These are phyloP conservation scores for Cercospora berteroae DNA, from an alignment of 2,329 filamentous ascomycete species.

Conservation along the genomic window DNA sequence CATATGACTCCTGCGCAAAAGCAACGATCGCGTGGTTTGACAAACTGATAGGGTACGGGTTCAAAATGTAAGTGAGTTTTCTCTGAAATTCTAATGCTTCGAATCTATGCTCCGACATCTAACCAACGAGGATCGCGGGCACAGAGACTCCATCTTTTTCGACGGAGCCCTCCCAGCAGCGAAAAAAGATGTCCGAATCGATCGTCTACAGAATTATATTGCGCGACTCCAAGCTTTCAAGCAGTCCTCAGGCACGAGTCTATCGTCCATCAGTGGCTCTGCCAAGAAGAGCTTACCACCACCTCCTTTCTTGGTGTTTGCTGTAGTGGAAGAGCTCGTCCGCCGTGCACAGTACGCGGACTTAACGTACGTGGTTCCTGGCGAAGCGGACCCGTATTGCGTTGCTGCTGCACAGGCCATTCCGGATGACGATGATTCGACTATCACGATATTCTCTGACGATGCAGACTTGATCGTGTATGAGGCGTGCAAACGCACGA, in stretches of 20 bases:
- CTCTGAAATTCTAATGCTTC: background rate
- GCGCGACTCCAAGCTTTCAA: constrained; percentile 54
- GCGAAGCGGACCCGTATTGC: constrained; percentile 82
- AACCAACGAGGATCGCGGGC: background rate
- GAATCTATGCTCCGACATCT: background rate
- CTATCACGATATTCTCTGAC: constrained; percentile 65
- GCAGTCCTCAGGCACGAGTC: constrained; percentile 31
- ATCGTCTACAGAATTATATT: constrained; percentile 60
- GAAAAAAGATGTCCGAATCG: constrained; percentile 63
- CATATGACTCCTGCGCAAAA: constrained; percentile 61
- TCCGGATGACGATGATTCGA: constrained; percentile 26
- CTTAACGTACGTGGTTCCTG: constrained; percentile 63
- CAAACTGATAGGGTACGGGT: constrained; percentile 53
- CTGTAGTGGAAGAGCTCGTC: constrained; percentile 69
- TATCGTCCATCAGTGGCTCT: constrained; percentile 14
- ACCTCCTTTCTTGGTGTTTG: constrained; percentile 71
- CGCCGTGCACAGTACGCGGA: constrained; percentile 41
- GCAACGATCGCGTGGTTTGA: constrained; percentile 63
- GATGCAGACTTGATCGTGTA: constrained; percentile 84
- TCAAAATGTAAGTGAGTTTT: constrained; percentile 58
- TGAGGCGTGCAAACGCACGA: constrained; percentile 60
- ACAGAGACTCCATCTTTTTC: constrained; percentile 73
- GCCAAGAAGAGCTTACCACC: constrained; percentile 47
- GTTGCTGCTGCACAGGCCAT: constrained; percentile 61
- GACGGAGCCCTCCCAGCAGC: constrained; percentile 73